Evolutionary conservation across 257 asterid genomes (phyloP).

Genomic region (Nicotiana noctiflora): DNA sequence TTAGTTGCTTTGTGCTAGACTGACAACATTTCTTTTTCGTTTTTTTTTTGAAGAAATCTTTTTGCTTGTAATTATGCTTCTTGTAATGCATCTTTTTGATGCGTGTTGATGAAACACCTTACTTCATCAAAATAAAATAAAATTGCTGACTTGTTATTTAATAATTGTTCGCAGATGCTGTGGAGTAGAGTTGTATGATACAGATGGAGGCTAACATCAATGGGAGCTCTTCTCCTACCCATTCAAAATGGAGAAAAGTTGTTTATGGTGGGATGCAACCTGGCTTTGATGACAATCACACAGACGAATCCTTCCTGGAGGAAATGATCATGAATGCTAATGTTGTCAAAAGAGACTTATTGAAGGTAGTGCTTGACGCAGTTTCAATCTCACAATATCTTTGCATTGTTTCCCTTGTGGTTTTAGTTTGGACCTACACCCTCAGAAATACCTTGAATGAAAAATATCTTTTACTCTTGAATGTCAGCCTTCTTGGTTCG

Average conservation of each 20-base stretch:
- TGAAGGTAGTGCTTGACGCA: conserved; percentile 79
- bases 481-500: conserved; percentile 51
- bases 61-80: too few species aligned
- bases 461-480: conserved; percentile 51
- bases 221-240: conserved; percentile 33
- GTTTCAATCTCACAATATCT: conserved; percentile 83
- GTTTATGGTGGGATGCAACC: conserved; percentile 95
- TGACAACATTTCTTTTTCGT: too few species aligned
- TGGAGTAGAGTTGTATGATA: conserved; percentile 4
- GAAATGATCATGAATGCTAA: conserved; percentile 97
- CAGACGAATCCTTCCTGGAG: conserved; percentile 80
- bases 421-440: conserved; percentile 80
- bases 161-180: neutral
- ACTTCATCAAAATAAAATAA: too few species aligned
- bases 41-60: too few species aligned
- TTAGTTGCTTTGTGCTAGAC: too few species aligned
- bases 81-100: too few species aligned
- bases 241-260: conserved; percentile 70
- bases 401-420: conserved; percentile 78
- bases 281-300: conserved; percentile 84
- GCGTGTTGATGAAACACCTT: too few species aligned
- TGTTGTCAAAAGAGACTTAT: conserved; percentile 75
- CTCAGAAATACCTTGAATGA: conserved; percentile 51
- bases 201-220: conserved; percentile 37
- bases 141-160: too few species aligned